Evolutionary conservation across 208 protist genomes (phyloP), one percentile per base, ranked within the genome.

Genomic region (Trypanosoma melophagium): DNA sequence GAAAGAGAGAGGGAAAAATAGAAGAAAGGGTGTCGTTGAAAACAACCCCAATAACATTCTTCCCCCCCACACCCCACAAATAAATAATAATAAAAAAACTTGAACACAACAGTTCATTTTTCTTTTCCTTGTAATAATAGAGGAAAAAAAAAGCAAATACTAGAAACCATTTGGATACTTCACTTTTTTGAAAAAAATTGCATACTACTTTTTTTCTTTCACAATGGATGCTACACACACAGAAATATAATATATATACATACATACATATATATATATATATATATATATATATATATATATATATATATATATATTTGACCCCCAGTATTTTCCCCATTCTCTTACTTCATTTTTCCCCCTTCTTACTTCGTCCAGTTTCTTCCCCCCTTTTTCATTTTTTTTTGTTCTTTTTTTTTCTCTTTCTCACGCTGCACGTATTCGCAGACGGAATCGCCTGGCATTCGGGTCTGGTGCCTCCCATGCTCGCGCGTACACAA

Each of bases 401-500:
- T 66, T 40, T 79, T 76, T n/a, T n/a, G n/a, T n/a, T n/a, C n/a
- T n/a, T n/a, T n/a, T n/a, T n/a, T n/a, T n/a, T 35, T 5, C 3
- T 5, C 5, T 7, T 35, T 5, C 5, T 35, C 5, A 1, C 28
- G 3, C 28, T 35, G 28, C 28, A 5, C 28, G 28, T 35, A 35
- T 7, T 1, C 28, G 28, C 5, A 35, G 3, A 35, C 28, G 28
- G 28, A 35, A 35, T 35, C 54, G 74, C 75, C 82, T 40, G 28
- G 57, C 74, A 1, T 54, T 53, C n/a, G 60, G 22, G 35, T 60
- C 69, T 7, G 35, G 0, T 9, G 53, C 63, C 25, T 86, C 83
- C 71, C 83, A 91, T 24, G 71, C 41, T 12, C 83, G 81, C 1
- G 17, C 24, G 80, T 94, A 91, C 21, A 74, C 54, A 17, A 94